Conservation (phyloP, 768 basidiomycete genomes). For the Pleurotus tuber-regium region DNA sequence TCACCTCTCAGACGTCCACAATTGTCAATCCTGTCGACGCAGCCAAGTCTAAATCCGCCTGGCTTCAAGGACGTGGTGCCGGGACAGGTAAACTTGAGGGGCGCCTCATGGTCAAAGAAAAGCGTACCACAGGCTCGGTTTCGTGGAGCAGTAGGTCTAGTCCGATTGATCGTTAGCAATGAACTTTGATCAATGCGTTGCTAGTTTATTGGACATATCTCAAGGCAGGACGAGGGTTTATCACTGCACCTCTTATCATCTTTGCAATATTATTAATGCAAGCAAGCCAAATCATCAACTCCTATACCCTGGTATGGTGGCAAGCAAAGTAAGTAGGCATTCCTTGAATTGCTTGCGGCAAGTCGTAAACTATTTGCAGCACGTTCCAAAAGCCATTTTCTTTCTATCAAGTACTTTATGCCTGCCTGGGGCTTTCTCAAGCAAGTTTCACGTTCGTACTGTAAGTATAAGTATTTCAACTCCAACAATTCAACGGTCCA, state of each 20-base stretch:
- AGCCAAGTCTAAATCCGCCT: conserved; percentile 29
- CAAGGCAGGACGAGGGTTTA: conserved; percentile 47
- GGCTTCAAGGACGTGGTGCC: conserved; percentile 30
- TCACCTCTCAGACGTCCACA: conserved; percentile 14
- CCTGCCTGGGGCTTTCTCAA: conserved; percentile 56
- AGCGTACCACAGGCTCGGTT: conserved; percentile 63
- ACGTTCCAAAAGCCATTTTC: conserved; percentile 46
- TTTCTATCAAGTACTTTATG: conserved; percentile 67
- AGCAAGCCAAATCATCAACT: conserved; percentile 56
- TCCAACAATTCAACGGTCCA: conserved; percentile 1
- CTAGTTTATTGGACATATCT: conserved; percentile 64
- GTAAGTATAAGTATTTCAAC: conserved; percentile 27
- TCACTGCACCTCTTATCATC: conserved; percentile 51
- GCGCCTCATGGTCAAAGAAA: conserved; percentile 62
- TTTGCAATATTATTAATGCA: conserved; percentile 57
- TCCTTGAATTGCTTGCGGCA: too few species aligned
- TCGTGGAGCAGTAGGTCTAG: conserved; percentile 37
- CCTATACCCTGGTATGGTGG: conserved; percentile 75
- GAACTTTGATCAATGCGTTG: not conserved
- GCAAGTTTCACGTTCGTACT: conserved; percentile 52
- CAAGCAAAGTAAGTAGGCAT: conserved; percentile 46
- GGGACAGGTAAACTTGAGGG: conserved; percentile 68
- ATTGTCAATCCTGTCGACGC: conserved; percentile 20
- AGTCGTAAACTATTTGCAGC: too few species aligned
- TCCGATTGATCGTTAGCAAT: not conserved